Evolutionary conservation across 176 grass and related monocot genomes (phyloP).

Genomic region (Juncus inflexus): DNA sequence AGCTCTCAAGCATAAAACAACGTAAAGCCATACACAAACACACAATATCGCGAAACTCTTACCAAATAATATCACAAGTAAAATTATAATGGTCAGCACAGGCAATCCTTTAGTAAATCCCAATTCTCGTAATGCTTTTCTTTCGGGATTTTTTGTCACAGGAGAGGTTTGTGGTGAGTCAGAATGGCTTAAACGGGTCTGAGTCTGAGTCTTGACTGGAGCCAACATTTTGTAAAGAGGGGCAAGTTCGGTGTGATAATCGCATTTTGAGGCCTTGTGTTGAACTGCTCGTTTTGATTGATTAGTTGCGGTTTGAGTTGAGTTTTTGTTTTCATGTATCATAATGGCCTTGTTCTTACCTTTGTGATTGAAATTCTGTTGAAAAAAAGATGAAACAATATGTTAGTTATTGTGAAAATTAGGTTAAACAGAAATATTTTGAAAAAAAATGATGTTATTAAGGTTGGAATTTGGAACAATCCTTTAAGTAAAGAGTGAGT

Average conservation of each 20-base stretch:
- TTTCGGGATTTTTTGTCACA: background rate
- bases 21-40: conserved; percentile 25
- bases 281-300: conserved; percentile 15
- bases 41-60: conserved; percentile 10
- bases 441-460: too few species aligned
- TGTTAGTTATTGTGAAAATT: background rate
- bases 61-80: conserved; percentile 23
- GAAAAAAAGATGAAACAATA: background rate
- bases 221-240: conserved; percentile 3
- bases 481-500: too few species aligned
- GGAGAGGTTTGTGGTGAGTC: conserved; percentile 3
- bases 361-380: background rate
- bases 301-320: background rate
- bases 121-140: background rate
- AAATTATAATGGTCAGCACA: conserved; percentile 16
- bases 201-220: background rate
- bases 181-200: background rate
- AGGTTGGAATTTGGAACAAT: too few species aligned
- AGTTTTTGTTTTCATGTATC: conserved; percentile 3
- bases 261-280: background rate
- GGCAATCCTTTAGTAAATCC: background rate
- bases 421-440: too few species aligned
- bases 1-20: conserved; percentile 6
- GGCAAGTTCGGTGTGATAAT: background rate
- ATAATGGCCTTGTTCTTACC: background rate